Base-by-base conservation (phyloP, 352 stramenopile species). In the Globisporangium nagaii region DNA sequence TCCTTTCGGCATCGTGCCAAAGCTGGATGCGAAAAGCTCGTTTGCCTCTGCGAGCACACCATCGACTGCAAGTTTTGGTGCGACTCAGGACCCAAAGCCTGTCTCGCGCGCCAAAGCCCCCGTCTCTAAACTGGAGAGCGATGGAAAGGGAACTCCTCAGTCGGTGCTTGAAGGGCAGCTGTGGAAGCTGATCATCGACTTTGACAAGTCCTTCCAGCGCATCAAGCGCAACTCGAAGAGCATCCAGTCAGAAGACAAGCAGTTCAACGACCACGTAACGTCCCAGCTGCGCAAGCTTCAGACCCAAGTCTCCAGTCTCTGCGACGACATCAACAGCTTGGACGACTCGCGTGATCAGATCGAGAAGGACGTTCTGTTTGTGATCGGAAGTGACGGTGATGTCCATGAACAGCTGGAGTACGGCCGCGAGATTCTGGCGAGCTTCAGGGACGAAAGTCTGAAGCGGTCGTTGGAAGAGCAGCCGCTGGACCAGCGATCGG, bases 361-460 rank as follows among this genome's bases (percentile, higher is more conserved):
- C 41, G 79, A 89, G 32, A 87, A 89, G 42, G 71, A 85, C 34
- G 75, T 86, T 3, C 60, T 89, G 39, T 89, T 84, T 52, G 74
- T 89, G n/a, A 87, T 89, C 53, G 79, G 79, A 51, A 87, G 74
- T 56, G 76, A 89, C 44, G 75, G 75, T 20, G 74, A 89, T 47
- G 73, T 89, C n/a, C 79, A 89, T 50, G 76, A 89, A 31, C 79
- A 89, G 49, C 60, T 89, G 2, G 79, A 87, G 35, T 89, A 86
- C 60, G 64, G 70, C 6, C 75, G 75, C 15, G 79, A 89, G 34
- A 86, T 87, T 55, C 54, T 89, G n/a, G 59, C 63, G 5, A 87
- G 79, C 32, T 87, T 86, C 34, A 76, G 82, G 53, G 73, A 89
- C 24, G 75, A 88, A 43, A 66, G 53, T 31, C 49, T 87, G 0